Evolutionary conservation across 371 early-diverging fungal species (phyloP), one percentile per base, ranked within the genome.

Genomic region (Apophysomyces trapeziformis): DNA sequence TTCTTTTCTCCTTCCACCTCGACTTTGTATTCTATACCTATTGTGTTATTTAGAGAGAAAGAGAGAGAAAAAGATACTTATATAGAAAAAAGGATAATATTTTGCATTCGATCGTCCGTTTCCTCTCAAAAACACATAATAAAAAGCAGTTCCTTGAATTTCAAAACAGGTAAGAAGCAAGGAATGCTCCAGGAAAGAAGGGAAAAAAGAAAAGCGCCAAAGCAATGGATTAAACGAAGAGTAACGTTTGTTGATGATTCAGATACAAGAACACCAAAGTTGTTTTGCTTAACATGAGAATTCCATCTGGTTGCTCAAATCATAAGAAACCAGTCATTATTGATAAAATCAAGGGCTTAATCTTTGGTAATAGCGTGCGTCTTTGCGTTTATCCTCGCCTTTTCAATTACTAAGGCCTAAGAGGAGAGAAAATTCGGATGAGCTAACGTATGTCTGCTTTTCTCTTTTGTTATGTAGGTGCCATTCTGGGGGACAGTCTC

Each of bases 401-500:
- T 26, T 26, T 26, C 32, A 3, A 26, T 26, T 26, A 26, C 32
- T 26, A 26, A 26, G 32, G 32, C 32, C 32, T 2, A 26, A 26
- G 57, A 63, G 11, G 12, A n/a, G 47, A 7, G n/a, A 67, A 12
- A 60, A 41, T 21, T 1, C 18, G 37, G 14, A 14, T 16, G 16
- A 21, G 36, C 32, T 64, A 63, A 58, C 21, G 41, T 37, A 26
- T 39, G 43, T 26, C 21, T 62, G 14, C 54, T 63, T 35, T 58
- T 45, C 60, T 41, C 43, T 16, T 13, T n/a, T 58, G 7, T 13
- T 12, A 38, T 59, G 13, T 58, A 88, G 89, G 90, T 47, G 84
- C 87, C 56, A 88, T 89, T 32, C 70, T 89, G 5, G 90, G 89
- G 8, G 91, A 91, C 72, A 89, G 89, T 37, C 76, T 89, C 57